Evolutionary conservation across 768 basidiomycete genomes (phyloP).

Genomic region (Sarcomyxa edulis): DNA sequence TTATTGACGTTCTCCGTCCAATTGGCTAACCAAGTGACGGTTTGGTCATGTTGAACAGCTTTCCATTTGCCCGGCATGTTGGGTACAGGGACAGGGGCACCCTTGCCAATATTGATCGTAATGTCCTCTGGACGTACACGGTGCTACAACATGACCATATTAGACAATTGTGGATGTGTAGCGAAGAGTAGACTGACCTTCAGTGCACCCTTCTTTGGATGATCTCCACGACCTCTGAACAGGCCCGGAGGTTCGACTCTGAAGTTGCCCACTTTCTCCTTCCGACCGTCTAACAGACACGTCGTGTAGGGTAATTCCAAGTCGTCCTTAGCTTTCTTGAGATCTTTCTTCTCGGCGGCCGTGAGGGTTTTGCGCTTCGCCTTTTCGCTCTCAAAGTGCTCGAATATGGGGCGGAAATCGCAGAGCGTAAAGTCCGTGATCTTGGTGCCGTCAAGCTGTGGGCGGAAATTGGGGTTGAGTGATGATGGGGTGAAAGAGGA

Average conservation of each 20-base stretch:
- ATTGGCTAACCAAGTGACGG: conserved; percentile 97
- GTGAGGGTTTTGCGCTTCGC: conserved; percentile 88
- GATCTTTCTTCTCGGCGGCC: conserved; percentile 83
- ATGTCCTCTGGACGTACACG: conserved; percentile 95
- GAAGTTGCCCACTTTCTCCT: conserved; percentile 98
- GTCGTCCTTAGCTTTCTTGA: conserved; percentile 81
- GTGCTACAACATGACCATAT: conserved; percentile 37
- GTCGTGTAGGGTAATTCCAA: conserved; percentile 79
- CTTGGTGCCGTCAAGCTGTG: conserved; percentile 64
- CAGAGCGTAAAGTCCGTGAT: conserved; percentile 76
- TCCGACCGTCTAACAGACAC: conserved; percentile 91
- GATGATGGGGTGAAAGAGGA: background rate
- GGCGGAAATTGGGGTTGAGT: conserved; percentile 7
- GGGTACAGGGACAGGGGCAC: conserved; percentile 70
- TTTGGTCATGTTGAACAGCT: conserved; percentile 82
- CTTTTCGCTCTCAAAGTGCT: conserved; percentile 88
- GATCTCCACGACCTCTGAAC: conserved; percentile 96
- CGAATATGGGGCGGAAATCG: conserved; percentile 93
- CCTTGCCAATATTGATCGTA: conserved; percentile 87
- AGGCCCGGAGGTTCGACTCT: conserved; percentile 97
- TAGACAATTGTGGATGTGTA: background rate
- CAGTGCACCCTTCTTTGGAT: conserved; percentile 93
- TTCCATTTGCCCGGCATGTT: conserved; percentile 95
- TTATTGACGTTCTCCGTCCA: conserved; percentile 99
- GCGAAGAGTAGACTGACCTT: conserved; percentile 52